A percentile compares a stretch with the other conserved stretches of the same genome.
These are phyloP conservation scores for Mycena pura DNA, from an alignment of 768 basidiomycete genomes.

Conservation along the genomic window DNA sequence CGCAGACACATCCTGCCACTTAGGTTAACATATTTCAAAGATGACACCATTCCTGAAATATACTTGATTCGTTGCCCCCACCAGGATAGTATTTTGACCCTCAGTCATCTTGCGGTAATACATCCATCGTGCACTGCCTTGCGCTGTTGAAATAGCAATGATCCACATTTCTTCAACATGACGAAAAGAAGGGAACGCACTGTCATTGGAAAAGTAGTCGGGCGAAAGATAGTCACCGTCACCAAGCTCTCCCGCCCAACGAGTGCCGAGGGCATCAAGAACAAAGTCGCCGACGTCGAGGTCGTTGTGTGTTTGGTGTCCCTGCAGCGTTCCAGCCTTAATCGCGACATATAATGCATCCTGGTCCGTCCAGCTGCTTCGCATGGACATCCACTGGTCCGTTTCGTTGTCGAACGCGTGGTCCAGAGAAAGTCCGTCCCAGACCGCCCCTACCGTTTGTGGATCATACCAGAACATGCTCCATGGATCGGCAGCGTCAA, in stretches of 20 bases:
- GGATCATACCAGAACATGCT: conserved; percentile 88
- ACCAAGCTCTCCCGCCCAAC: conserved; percentile 96
- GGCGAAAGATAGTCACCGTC: conserved; percentile 22
- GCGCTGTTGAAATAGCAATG: conserved; percentile 35
- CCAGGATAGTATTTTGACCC: conserved; percentile 93
- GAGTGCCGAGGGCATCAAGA: conserved; percentile 89
- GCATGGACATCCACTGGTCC: conserved; percentile 91
- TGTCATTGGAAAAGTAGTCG: conserved; percentile 23
- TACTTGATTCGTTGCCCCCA: conserved; percentile 79
- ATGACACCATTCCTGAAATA: too few species aligned
- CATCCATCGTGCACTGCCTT: conserved; percentile 77
- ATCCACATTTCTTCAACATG: not conserved
- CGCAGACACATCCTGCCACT: conserved; percentile 76
- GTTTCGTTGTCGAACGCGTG: conserved; percentile 73
- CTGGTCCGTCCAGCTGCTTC: conserved; percentile 91
- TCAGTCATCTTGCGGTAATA: conserved; percentile 98
- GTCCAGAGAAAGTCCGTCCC: conserved; percentile 86
- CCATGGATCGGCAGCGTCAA: conserved; percentile 84
- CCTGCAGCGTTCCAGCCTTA: conserved; percentile 82
- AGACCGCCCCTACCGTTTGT: conserved; percentile 76
- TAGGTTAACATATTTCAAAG: too few species aligned
- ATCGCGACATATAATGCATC: conserved; percentile 85
- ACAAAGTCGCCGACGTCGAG: conserved; percentile 96
- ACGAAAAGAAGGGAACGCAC: not conserved
- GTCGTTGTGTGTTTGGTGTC: conserved; percentile 95